These are phyloP conservation scores for Penstemon eatonii DNA, from an alignment of 257 asterid genomes.

Conservation along the genomic window DNA sequence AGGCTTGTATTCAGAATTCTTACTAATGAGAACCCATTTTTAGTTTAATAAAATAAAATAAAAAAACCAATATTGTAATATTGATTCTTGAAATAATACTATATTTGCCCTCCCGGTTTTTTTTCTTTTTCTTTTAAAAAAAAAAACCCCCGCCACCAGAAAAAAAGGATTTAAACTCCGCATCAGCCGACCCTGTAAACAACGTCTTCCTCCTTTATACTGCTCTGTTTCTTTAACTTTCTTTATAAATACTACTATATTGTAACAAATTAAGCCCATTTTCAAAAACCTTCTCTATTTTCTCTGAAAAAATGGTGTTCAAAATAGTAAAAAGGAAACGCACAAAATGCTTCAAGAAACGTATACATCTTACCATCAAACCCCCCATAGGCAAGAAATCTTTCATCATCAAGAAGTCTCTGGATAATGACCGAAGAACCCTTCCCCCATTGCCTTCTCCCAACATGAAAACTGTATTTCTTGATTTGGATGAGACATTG, in stretches of 20 bases:
- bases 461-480: conserved; percentile 57
- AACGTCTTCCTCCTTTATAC: no score
- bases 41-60: no score
- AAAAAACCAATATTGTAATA: no score
- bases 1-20: no score
- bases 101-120: no score
- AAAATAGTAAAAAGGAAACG: conserved; percentile 69
- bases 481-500: conserved; percentile 81
- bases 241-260: conserved; percentile 33
- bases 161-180: no score
- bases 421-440: conserved; percentile 38
- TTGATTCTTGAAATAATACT: no score
- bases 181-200: no score
- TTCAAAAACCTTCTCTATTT: conserved; percentile 28
- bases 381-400: no score
- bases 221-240: not conserved
- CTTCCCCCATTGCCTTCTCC: conserved; percentile 50
- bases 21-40: no score
- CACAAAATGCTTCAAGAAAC: conserved; percentile 55
- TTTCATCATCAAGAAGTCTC: conserved; percentile 49
- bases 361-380: conserved; percentile 31
- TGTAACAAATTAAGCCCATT: conserved; percentile 32
- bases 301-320: conserved; percentile 49
- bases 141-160: no score
- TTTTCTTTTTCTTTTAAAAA: no score